These are phyloP conservation scores for Globomyces pollinis-pini DNA, from an alignment of 192 early-diverging fungal species.

Conservation along the genomic window DNA sequence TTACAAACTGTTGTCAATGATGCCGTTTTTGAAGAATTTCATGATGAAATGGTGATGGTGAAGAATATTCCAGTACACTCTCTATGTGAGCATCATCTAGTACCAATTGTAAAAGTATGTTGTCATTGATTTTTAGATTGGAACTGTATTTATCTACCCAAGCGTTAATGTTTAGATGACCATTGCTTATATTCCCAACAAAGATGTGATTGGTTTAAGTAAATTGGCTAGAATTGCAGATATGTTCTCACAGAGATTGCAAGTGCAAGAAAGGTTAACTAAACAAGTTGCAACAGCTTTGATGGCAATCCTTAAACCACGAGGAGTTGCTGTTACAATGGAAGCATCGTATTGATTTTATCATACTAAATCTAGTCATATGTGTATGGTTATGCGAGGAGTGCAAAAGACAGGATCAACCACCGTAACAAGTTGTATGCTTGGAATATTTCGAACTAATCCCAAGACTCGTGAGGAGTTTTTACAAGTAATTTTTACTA, in stretches of 20 bases:
- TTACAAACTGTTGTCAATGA: slow-evolving; percentile 85
- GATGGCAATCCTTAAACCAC: slow-evolving; percentile 84
- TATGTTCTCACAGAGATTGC: slow-evolving; percentile 92
- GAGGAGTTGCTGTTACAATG: slow-evolving; percentile 96
- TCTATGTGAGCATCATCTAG: slow-evolving; percentile 97
- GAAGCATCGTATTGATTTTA: too few species aligned
- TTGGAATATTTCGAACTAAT: slow-evolving; percentile 85
- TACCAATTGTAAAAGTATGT: too few species aligned
- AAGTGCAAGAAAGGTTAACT: slow-evolving; percentile 96
- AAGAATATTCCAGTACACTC: slow-evolving; percentile 94
- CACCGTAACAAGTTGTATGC: slow-evolving; percentile 92
- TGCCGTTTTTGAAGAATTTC: slow-evolving; percentile 96
- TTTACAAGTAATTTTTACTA: slow-evolving; percentile 47
- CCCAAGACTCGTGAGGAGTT: slow-evolving; percentile 96
- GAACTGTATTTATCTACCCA: slow-evolving; percentile 58
- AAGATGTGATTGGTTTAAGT: slow-evolving; percentile 87
- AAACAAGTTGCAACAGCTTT: slow-evolving; percentile 93
- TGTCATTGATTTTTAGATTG: too few species aligned
- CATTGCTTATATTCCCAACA: slow-evolving; percentile 96
- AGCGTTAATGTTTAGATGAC: slow-evolving; percentile 54
- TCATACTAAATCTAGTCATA: too few species aligned
- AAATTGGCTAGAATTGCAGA: slow-evolving; percentile 98
- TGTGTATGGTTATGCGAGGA: slow-evolving; percentile 97
- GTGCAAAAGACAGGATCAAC: slow-evolving; percentile 94
- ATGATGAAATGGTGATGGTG: slow-evolving; percentile 99